Evolutionary conservation across 2,329 filamentous ascomycete genomes (phyloP), one percentile per base, ranked within the genome.

Genomic region (Penicillium sp.): DNA sequence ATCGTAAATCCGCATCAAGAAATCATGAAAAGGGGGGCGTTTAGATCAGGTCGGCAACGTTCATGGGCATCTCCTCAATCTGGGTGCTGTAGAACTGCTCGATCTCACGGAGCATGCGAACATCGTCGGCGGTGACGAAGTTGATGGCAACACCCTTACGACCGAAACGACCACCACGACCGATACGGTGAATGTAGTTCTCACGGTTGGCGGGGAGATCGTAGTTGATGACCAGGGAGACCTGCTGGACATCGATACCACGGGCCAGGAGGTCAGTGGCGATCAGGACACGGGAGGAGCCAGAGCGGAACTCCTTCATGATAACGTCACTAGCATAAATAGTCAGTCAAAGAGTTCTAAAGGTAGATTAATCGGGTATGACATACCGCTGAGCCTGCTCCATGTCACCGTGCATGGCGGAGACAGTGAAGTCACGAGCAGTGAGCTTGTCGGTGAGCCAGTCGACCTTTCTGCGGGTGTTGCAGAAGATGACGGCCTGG

Each of bases 361-460:
- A 22, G 3, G 15, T n/a, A 10, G 22, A n/a, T 10, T n/a, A 30
- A 10, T 12, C 13, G 17, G 22, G 22, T 26, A n/a, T 26, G 42
- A 54, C 51, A 54, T 54, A 54, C 51, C 51, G 90, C 80, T 98
- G 93, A 81, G 95, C 95, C 79, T 99, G 95, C 26, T 93, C 93
- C 95, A 99, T 99, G 74, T 99, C 95, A 69, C 95, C 95, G 77
- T 99, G 95, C 95, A 99, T 99, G 72, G 91, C 94, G 72, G 91
- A 96, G 69, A 99, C 95, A 0, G 95, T 99, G 79, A 99, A 99
- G 82, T 99, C 97, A 72, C 93, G 92, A 78, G 97, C 95, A 67
- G 93, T 91, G 92, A 99, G 97, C 85, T 99, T 99, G 82, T 99
- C 95, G 4, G 95, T 98, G 63, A 99, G 83, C 95, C 95, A 99